Percentiles rank a stretch among this genome's conserved stretches.
Evolutionary conservation across 257 asterid genomes (phyloP).

Genomic region (Solanum etuberosum): DNA sequence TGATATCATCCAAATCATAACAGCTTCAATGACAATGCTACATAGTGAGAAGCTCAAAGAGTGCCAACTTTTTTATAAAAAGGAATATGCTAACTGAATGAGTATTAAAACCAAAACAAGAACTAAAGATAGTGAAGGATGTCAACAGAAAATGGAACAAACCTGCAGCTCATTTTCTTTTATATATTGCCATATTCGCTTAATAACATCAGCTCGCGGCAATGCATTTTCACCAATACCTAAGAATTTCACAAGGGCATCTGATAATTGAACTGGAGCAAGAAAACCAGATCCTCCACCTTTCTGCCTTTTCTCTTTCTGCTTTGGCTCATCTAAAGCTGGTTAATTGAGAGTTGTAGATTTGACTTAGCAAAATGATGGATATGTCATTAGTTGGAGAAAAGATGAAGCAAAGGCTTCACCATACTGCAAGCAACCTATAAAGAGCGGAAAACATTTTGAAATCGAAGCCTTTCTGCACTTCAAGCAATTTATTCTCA

Average conservation of each 20-base stretch:
- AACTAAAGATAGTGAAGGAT: background rate
- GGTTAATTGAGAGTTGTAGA: background rate
- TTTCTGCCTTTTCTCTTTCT: constrained; percentile 17
- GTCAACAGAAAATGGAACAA: background rate
- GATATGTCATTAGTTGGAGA: background rate
- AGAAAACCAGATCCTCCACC: constrained; percentile 17
- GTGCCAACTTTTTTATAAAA: background rate
- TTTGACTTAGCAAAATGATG: background rate
- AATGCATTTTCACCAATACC: constrained; percentile 22
- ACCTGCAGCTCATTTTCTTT: constrained; percentile 38
- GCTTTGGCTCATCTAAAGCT: constrained; percentile 16
- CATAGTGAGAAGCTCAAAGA: background rate
- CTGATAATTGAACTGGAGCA: constrained; percentile 25
- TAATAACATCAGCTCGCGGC: constrained; percentile 24
- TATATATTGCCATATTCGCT: constrained; percentile 35
- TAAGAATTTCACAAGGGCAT: constrained; percentile 23
- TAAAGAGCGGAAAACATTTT: background rate
- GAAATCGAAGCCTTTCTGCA: background rate
- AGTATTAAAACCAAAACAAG: background rate
- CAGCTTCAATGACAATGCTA: background rate
- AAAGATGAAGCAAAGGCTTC: background rate
- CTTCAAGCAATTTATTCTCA: constrained; percentile 1
- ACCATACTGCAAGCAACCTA: background rate
- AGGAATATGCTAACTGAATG: background rate
- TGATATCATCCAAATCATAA: background rate